Evolutionary conservation across 23 red algal genomes (phyloP).

Genomic region (Gracilaria gracilis): DNA sequence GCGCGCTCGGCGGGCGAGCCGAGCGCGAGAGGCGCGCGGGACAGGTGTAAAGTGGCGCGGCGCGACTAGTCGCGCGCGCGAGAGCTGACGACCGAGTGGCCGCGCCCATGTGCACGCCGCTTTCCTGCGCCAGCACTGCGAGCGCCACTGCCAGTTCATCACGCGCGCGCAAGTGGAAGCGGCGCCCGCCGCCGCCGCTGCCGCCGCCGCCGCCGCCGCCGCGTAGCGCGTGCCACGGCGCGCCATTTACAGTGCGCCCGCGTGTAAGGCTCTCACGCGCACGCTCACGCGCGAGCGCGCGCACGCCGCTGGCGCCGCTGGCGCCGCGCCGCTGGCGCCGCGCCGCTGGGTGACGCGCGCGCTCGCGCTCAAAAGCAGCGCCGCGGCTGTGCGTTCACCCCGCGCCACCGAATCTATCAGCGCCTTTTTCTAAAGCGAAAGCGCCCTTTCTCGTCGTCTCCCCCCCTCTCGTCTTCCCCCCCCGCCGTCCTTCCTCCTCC

Average conservation of each 20-base stretch:
- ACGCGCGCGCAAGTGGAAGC: background rate
- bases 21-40: background rate
- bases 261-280: background rate
- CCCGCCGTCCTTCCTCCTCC: background rate
- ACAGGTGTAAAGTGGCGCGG: background rate
- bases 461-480: background rate
- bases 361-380: background rate
- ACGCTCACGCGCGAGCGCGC: too few species aligned
- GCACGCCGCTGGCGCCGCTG: background rate
- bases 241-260: background rate
- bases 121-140: background rate
- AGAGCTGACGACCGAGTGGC: background rate
- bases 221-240: slow-evolving; percentile 3
- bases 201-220: too few species aligned
- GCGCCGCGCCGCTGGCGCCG: background rate
- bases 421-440: too few species aligned
- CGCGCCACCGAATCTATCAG: background rate
- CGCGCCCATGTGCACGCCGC: too few species aligned
- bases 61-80: too few species aligned
- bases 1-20: too few species aligned
- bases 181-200: background rate
- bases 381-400: background rate
- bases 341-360: background rate
- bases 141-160: background rate
- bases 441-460: too few species aligned